Evolutionary conservation across 1,284 basidiomycete genomes (phyloP), one percentile per base, ranked within the genome.

Genomic region (Cutaneotrichosporon sp.): DNA sequence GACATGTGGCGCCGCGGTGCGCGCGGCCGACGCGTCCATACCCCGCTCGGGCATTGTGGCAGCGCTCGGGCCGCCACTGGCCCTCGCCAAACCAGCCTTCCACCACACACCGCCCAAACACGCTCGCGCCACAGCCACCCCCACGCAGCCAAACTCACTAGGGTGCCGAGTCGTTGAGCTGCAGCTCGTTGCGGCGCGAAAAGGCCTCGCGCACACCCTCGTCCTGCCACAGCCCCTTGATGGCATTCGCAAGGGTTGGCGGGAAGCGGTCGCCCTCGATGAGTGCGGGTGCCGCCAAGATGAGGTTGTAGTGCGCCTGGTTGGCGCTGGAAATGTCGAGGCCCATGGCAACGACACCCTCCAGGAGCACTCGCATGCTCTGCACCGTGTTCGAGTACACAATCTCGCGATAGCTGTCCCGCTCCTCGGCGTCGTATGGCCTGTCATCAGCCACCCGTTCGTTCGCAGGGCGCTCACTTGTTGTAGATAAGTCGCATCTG

Each of bases 341-440:
- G 60, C 87, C 86, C 77, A 89, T 85, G 59, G 83, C 80, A 34
- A 90, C 88, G 83, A 97, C 88, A 4, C 95, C 95, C 75, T 97
- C 93, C 50, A 98, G 87, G 73, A 98, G 90, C 58, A 95, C 93
- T 67, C 91, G 88, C 92, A 94, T 95, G 29, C 92, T 95, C 81
- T 97, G 95, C 64, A 97, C 87, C 10, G 94, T 97, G 80, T 97
- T 97, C 59, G 92, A 92, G 75, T 87, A 97, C 75, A 98, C 95
- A 74, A 97, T 97, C 81, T 97, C 95, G 80, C 93, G 93, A 86
- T 97, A 97, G 45, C 90, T 91, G 68, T 95, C 92, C 54, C 95
- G 85, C 81, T 99, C 95, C 69, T 89, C 87, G 62, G 89, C 87
- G 66, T 90, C 92, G 84, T 97, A 98, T 1, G 93, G 82, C 59